phyloP scores from a whole-genome alignment of 1,139 yeast genomes.

The Yamadazyma diddensiae region DNA sequence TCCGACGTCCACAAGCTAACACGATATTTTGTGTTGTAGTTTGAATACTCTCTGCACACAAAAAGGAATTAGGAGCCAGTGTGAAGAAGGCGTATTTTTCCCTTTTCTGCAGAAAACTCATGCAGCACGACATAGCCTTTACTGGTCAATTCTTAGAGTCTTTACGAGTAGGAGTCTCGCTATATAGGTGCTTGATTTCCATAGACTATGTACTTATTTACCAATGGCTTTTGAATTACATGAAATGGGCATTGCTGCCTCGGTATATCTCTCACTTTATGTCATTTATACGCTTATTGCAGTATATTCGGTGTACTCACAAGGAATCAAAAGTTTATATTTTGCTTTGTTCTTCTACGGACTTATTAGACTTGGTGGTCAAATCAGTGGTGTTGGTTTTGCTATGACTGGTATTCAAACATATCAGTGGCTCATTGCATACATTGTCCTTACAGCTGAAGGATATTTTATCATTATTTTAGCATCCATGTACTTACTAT shows the following conservation, averaged over 20 bases:
- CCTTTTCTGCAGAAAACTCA: too few relatives aligned
- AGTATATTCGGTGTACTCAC: constrained; percentile 13
- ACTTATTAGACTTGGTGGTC: constrained; percentile 31
- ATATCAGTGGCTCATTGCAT: constrained; percentile 35
- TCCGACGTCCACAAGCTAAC: too few relatives aligned
- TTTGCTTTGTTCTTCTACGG: constrained; percentile 27
- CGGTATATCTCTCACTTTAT: constrained; percentile 28
- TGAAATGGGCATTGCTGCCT: constrained; percentile 33
- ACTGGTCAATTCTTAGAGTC: too few relatives aligned
- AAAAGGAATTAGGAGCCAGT: too few relatives aligned
- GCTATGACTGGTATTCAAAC: constrained; percentile 26
- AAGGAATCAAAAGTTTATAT: constrained; percentile 23
- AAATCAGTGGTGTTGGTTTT: constrained; percentile 34
- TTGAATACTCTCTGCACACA: too few relatives aligned
- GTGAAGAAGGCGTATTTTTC: too few relatives aligned
- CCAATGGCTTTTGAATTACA: constrained; percentile 14
- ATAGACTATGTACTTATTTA: too few relatives aligned
- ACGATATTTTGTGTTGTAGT: too few relatives aligned
- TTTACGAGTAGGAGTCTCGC: too few relatives aligned
- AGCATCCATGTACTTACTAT: constrained; percentile 24
- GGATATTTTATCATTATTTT: constrained; percentile 37
- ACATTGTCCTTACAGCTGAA: constrained; percentile 37
- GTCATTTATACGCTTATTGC: constrained; percentile 20
- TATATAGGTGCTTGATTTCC: too few relatives aligned
- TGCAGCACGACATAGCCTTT: too few relatives aligned